These are phyloP conservation scores for Saitozyma podzolica DNA, from an alignment of 768 basidiomycete genomes.

Conservation along the genomic window DNA sequence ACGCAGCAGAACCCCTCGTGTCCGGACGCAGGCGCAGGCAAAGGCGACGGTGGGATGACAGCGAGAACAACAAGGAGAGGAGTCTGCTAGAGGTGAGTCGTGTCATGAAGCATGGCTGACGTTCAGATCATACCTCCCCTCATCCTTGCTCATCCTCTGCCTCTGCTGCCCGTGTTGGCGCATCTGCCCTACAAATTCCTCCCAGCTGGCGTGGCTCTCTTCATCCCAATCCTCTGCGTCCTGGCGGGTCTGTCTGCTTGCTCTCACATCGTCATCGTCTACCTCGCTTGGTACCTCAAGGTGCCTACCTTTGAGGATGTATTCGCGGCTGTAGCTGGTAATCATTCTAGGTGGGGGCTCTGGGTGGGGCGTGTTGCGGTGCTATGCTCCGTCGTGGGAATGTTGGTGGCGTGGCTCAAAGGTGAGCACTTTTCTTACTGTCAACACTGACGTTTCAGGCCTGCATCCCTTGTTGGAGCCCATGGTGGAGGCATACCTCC, in stretches of 20 bases:
- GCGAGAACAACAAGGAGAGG: constrained; percentile 29
- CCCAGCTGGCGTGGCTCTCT: constrained; percentile 48
- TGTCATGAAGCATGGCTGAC: background rate
- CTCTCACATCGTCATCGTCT: constrained; percentile 50
- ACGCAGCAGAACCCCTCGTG: constrained; percentile 23
- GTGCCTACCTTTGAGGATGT: constrained; percentile 49
- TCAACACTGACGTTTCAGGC: constrained; percentile 24
- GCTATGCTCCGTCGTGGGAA: constrained; percentile 31
- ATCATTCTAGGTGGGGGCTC: constrained; percentile 33
- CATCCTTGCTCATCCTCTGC: constrained; percentile 47
- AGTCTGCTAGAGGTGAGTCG: constrained; percentile 37
- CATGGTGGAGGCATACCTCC: constrained; percentile 31
- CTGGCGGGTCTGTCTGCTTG: constrained; percentile 43
- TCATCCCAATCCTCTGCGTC: constrained; percentile 46
- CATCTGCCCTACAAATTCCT: constrained; percentile 47
- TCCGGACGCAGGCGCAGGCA: constrained; percentile 8
- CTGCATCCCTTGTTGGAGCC: constrained; percentile 42
- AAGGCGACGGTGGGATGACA: constrained; percentile 19
- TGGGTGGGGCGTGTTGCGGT: constrained; percentile 39
- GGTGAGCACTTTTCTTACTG: constrained; percentile 28
- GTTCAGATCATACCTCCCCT: constrained; percentile 47
- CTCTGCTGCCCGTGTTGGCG: constrained; percentile 45
- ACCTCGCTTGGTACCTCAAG: constrained; percentile 51
- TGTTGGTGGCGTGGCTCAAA: constrained; percentile 43
- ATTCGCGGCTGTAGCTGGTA: constrained; percentile 33